These are phyloP conservation scores for Suillus spraguei DNA, from an alignment of 768 basidiomycete genomes.

Conservation along the genomic window DNA sequence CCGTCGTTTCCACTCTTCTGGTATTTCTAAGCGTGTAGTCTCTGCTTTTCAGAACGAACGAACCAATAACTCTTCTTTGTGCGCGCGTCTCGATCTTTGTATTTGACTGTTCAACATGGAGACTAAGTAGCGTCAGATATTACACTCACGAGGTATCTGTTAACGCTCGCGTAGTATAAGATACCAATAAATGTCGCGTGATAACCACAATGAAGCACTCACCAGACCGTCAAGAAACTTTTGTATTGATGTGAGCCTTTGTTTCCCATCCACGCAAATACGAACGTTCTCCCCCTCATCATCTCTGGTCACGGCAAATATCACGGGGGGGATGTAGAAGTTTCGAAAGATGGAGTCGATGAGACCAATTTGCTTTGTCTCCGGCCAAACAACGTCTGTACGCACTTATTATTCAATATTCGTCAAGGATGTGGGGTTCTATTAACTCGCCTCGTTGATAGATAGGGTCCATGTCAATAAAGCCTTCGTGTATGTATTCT, in stretches of 20 bases:
- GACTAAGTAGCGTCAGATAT: constrained; percentile 9
- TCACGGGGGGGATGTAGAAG: constrained; percentile 53
- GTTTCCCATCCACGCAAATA: constrained; percentile 57
- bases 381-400: constrained; percentile 78
- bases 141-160: constrained; percentile 57
- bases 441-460: constrained; percentile 66
- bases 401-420: not conserved
- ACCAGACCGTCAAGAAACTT: constrained; percentile 51
- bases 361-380: constrained; percentile 59
- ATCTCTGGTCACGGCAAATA: constrained; percentile 47
- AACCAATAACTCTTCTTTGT: constrained; percentile 70
- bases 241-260: constrained; percentile 49
- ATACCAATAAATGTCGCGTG: not conserved
- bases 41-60: constrained; percentile 50
- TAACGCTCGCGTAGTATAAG: constrained; percentile 16
- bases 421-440: not conserved
- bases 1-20: constrained; percentile 48
- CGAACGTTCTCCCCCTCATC: constrained; percentile 42
- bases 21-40: constrained; percentile 50
- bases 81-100: constrained; percentile 53
- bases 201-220: constrained; percentile 15
- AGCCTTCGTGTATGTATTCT: constrained; percentile 63
- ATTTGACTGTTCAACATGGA: constrained; percentile 22
- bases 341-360: constrained; percentile 57
- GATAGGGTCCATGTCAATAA: constrained; percentile 68